Base-by-base conservation (phyloP, 176 grass and related monocot genomes). In the Oryza rufipogon region DNA sequence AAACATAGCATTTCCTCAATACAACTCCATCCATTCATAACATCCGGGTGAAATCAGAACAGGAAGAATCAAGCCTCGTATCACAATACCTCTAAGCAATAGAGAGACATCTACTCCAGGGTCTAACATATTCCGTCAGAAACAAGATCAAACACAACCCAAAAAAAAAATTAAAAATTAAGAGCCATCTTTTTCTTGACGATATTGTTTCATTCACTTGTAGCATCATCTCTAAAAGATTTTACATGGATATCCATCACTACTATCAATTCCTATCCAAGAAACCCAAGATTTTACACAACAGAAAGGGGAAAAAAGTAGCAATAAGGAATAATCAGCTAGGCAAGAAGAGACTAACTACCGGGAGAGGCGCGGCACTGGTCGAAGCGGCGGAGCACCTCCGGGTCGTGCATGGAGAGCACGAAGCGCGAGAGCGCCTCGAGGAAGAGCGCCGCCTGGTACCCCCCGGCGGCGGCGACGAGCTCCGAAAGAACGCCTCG, bases 401-500 rank as follows among this genome's bases (percentile, higher is more conserved):
- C 91, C 30, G 91, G 87, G 60, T 92, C 87, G 66, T 89, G 81
- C 87, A 92, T 67, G 28, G 84, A 86, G 47, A 92, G 77, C 71
- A 92, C 87, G 72, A 92, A 92, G n/a, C 85, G 80, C 20, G 87
- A 83, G 17, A 92, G 84, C 14, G 80, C 76, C 67, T 92, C 87
- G 56, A 92, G 91, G 72, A 84, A 92, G 76, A 89, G 91, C 54
- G 84, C 87, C 38, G 87, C 91, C 81, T 92, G 84, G 60, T 89
- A 84, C 0, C 87, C 91, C 30, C 85, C 84, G 12, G 88, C 76
- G 20, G 84, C 91, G n/a, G 84, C 91, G 41, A 89, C 80, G 66
- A 92, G 81, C 22, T 92, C 91, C 26, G 80, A 76, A 76, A 92
- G 87, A 54, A 92, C 72, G 47, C 84, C 85, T 45, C 91, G 84